Evolutionary conservation across 768 basidiomycete genomes (phyloP).

Genomic region (Xanthoconium stramineum): DNA sequence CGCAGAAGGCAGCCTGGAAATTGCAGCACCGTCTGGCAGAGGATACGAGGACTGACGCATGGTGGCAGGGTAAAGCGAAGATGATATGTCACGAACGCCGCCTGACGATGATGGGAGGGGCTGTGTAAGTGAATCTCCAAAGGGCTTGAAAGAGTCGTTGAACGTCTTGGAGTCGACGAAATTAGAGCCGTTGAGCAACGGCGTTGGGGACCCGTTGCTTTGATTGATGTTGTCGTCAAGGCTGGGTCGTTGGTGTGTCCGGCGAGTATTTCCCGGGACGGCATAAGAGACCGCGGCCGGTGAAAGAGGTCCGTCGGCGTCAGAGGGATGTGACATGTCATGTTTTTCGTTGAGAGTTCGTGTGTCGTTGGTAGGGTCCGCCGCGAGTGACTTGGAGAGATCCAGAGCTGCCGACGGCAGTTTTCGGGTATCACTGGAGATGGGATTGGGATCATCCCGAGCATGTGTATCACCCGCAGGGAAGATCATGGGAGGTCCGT

Average conservation of each 20-base stretch:
- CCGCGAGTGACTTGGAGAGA: conserved; percentile 12
- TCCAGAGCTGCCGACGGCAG: conserved; percentile 11
- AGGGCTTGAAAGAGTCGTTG: conserved; percentile 32
- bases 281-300: conserved; percentile 42
- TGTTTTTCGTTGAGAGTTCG: conserved; percentile 24
- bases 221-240: conserved; percentile 39
- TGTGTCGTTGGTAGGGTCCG: conserved; percentile 19
- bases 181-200: conserved; percentile 25
- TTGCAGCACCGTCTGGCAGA: conserved; percentile 31
- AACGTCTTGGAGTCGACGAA: conserved; percentile 27
- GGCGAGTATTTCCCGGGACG: conserved; percentile 42
- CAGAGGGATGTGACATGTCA: conserved; percentile 14
- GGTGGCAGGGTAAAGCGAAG: conserved; percentile 37
- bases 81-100: conserved; percentile 24
- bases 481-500: conserved; percentile 30
- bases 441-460: conserved; percentile 19
- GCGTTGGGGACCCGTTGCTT: conserved; percentile 14
- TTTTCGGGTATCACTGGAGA: conserved; percentile 12
- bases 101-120: conserved; percentile 23
- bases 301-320: conserved; percentile 20
- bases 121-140: conserved; percentile 25
- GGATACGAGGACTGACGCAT: conserved; percentile 49
- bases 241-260: conserved; percentile 52
- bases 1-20: conserved; percentile 41
- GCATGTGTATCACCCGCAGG: conserved; percentile 25